phyloP scores from a whole-genome alignment of 2,329 filamentous ascomycete species.

The Byssochlamys sp. region DNA sequence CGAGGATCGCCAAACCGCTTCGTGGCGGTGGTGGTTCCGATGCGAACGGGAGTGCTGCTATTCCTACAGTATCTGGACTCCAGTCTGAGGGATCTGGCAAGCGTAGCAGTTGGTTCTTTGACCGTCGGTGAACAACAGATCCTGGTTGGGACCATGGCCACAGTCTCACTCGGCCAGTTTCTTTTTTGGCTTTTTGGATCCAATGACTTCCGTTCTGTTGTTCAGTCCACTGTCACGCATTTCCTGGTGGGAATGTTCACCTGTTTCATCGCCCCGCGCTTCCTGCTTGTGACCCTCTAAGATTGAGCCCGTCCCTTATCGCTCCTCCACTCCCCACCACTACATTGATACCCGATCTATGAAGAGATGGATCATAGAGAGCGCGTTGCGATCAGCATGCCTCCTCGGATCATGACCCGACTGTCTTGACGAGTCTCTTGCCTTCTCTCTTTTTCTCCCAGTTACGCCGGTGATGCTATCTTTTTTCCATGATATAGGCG shows the following conservation, averaged over 20 bases:
- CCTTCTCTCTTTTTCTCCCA: neutral
- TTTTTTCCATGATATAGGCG: neutral
- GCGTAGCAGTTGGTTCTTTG: slow-evolving; percentile 49
- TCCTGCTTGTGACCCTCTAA: neutral
- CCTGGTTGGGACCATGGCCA: neutral
- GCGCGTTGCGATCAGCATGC: neutral
- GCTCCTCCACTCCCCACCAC: neutral
- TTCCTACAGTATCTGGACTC: slow-evolving; percentile 33
- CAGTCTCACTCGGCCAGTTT: neutral
- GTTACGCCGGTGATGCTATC: neutral
- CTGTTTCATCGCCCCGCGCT: neutral
- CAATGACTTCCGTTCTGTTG: neutral
- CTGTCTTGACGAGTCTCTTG: neutral
- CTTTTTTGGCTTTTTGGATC: neutral
- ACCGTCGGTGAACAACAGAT: slow-evolving; percentile 27
- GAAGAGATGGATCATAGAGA: neutral
- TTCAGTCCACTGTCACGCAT: neutral
- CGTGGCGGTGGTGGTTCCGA: slow-evolving; percentile 38
- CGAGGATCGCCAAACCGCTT: slow-evolving; percentile 56
- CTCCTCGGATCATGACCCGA: neutral
- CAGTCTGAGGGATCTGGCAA: slow-evolving; percentile 65
- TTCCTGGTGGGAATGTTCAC: neutral
- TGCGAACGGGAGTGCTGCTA: slow-evolving; percentile 23
- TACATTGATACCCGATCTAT: neutral
- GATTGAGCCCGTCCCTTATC: neutral